Percentiles rank a stretch among this genome's conserved stretches.
Evolutionary conservation across 2,329 filamentous ascomycete species (phyloP).

Genomic region (Alternaria novae-zelandiae): DNA sequence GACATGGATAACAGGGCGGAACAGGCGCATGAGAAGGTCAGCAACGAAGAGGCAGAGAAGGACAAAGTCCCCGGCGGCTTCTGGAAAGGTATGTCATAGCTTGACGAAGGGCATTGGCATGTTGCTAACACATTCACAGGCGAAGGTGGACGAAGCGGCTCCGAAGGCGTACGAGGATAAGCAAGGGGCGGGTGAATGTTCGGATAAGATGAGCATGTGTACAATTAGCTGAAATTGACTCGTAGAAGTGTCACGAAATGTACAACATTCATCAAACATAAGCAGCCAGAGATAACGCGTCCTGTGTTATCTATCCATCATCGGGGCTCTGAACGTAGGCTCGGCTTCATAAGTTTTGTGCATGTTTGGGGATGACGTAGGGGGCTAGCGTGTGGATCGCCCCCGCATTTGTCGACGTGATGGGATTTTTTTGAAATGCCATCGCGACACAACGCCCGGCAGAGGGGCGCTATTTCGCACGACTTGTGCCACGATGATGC

Average conservation of each 20-base stretch:
- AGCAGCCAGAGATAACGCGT: neutral
- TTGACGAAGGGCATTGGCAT: neutral
- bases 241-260: neutral
- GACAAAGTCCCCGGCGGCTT: slow-evolving; percentile 51
- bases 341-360: slow-evolving; percentile 22
- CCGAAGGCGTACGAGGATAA: slow-evolving; percentile 13
- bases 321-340: neutral
- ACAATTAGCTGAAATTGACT: neutral
- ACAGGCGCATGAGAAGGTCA: slow-evolving; percentile 48
- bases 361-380: slow-evolving; percentile 23
- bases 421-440: slow-evolving; percentile 39
- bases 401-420: slow-evolving; percentile 15
- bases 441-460: slow-evolving; percentile 19
- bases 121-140: slow-evolving; percentile 25
- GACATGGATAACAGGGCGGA: slow-evolving; percentile 54
- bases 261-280: neutral
- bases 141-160: slow-evolving; percentile 35
- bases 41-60: slow-evolving; percentile 47
- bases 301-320: neutral
- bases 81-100: slow-evolving; percentile 46
- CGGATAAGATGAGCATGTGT: neutral
- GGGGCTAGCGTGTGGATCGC: slow-evolving; percentile 5
- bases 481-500: neutral
- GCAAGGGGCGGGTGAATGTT: neutral
- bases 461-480: neutral